Base-by-base conservation (phyloP, 192 early-diverging fungal species). In the Chytriomyces hyalinus region DNA sequence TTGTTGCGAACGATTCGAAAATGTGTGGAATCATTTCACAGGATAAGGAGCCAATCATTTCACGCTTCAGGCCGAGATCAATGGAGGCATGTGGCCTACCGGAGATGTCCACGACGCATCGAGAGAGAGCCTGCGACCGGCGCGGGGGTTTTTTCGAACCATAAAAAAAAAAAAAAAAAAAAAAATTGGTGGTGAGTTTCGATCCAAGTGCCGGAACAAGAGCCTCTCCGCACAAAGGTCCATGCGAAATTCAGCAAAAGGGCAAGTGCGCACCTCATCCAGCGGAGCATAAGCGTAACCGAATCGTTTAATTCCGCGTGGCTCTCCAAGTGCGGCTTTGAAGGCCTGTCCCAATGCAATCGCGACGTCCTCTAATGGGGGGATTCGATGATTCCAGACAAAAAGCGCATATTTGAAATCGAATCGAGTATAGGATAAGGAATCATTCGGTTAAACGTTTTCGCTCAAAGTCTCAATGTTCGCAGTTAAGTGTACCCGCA, bases 11-110 rank as follows among this genome's bases (percentile, higher is more conserved):
- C 43, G 92, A 94, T 78, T 93, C 86, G 61, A 99, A 85, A 36
- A 99, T 93, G 77, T 98, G 98, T 45, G 98, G 97, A 76, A 99
- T 94, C 98, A 99, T 99, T 80, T 99, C 98, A 77, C 93, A 94
- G 11, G 93, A 95, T 70, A 99, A 80, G 6, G 87, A 79, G 1
- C 98, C 97, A 49, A 99, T 89, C 86, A 89, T 93, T 83, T 98
- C 96, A 24, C 98, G 87, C 80, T 94, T 96, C 67, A 99, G 82
- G 0, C 92, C 93, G 73, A 99, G 81, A 68, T 96, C 91, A 49
- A 97, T 90, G 47, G 82, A 78, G 0, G 94, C 92, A 79, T 87
- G 92, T 5, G 96, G 95, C 8, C 97, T 90, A 50, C 98, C 98
- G 4, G 96, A 98, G 68, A 99, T 96, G 73, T 99, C 98, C 6